Conservation (phyloP, 2,329 filamentous ascomycete genomes). For the Colletotrichum tabaci region DNA sequence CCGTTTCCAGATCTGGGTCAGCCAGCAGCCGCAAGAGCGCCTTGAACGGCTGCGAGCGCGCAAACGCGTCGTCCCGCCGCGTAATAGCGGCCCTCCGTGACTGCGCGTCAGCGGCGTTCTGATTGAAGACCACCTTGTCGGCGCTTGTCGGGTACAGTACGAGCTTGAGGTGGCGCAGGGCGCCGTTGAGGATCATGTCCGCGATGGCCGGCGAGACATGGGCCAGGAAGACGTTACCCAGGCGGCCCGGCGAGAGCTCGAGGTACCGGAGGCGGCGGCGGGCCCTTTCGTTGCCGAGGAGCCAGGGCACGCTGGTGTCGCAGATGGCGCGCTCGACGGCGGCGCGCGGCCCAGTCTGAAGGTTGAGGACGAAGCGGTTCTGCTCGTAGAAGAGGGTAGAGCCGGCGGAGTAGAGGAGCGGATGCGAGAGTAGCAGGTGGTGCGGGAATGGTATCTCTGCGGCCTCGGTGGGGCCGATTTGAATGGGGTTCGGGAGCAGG, state of each 20-base stretch:
- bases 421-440: slow-evolving; percentile 45
- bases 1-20: slow-evolving; percentile 61
- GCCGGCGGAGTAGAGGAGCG: slow-evolving; percentile 45
- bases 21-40: slow-evolving; percentile 58
- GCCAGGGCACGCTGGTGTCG: slow-evolving; percentile 24
- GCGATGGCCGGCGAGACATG: slow-evolving; percentile 44
- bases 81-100: slow-evolving; percentile 25
- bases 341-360: slow-evolving; percentile 32
- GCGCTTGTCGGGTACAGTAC: slow-evolving; percentile 39
- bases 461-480: slow-evolving; percentile 40
- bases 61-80: slow-evolving; percentile 37
- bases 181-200: slow-evolving; percentile 48
- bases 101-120: slow-evolving; percentile 36
- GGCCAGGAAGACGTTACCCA: slow-evolving; percentile 43
- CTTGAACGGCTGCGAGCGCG: slow-evolving; percentile 39
- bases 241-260: slow-evolving; percentile 44
- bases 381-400: slow-evolving; percentile 48
- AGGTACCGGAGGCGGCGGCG: slow-evolving; percentile 44
- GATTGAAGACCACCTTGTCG: slow-evolving; percentile 24
- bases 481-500: slow-evolving; percentile 43
- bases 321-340: slow-evolving; percentile 32
- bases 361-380: slow-evolving; percentile 48
- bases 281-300: slow-evolving; percentile 37
- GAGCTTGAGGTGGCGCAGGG: slow-evolving; percentile 45
- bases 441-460: slow-evolving; percentile 40